phyloP scores from a whole-genome alignment of 1,284 basidiomycete species.

The Cryptococcus sp. region DNA sequence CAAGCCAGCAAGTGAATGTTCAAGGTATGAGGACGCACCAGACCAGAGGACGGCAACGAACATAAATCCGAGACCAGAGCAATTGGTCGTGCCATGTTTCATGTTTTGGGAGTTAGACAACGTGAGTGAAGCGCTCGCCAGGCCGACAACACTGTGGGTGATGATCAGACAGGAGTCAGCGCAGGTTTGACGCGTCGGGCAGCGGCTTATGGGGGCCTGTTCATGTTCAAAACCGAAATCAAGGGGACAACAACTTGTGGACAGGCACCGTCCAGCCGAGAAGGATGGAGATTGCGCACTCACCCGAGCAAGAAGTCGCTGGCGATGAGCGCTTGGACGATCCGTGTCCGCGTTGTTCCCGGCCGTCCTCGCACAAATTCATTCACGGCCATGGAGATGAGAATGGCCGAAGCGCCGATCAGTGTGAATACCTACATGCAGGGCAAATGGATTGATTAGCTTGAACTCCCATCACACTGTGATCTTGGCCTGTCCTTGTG shows the following conservation, averaged over 20 bases:
- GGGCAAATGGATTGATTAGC: not conserved
- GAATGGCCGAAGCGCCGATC: constrained; percentile 38
- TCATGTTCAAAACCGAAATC: too few relatives aligned
- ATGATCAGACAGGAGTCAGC: not conserved
- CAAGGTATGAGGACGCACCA: constrained; percentile 26
- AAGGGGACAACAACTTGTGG: too few relatives aligned
- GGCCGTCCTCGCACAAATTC: constrained; percentile 40
- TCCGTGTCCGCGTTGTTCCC: constrained; percentile 47
- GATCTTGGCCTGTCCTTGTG: not conserved
- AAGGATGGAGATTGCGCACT: constrained; percentile 8
- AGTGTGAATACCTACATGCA: constrained; percentile 37
- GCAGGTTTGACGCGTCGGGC: too few relatives aligned
- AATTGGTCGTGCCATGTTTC: constrained; percentile 30
- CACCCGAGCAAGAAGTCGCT: constrained; percentile 50
- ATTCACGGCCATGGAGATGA: constrained; percentile 37
- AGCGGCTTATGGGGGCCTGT: too few relatives aligned
- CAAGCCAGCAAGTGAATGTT: not conserved
- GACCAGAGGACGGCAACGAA: constrained; percentile 46
- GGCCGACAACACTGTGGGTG: constrained; percentile 29
- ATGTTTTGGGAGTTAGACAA: constrained; percentile 30
- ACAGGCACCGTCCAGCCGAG: not conserved
- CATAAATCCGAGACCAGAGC: constrained; percentile 48
- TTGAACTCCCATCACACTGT: not conserved
- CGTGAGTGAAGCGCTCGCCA: constrained; percentile 36
- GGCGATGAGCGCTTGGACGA: constrained; percentile 51